Evolutionary conservation across 2,329 filamentous ascomycete genomes (phyloP), one percentile per base, ranked within the genome.

Genomic region (Claviceps cyperi): DNA sequence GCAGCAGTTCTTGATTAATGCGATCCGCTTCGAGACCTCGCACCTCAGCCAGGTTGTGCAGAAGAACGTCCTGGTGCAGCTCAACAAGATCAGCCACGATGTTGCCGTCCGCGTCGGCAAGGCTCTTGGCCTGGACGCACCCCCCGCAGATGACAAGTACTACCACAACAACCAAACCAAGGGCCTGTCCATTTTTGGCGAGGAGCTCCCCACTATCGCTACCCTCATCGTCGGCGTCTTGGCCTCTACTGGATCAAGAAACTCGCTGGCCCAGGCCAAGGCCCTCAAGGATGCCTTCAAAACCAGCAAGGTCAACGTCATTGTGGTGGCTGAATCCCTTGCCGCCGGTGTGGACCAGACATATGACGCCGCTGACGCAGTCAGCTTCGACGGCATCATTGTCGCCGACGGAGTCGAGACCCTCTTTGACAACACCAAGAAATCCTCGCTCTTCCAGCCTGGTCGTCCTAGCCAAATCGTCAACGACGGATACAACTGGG

Each of bases 1-100:
- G 65, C 77, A 85, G 62, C 83, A 87, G 59, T 81, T 85, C 59
- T 64, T 87, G 39, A 73, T 87, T 66, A 83, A 87, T 61, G 83
- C 81, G 0, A 78, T 87, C 50, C 80, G 83, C 28, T 86, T 87
- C 62, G 84, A 88, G 66, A 75, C 73, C 0, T 73, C 78, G 21
- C 74, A 83, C 14, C 57, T 87, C 36, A 67, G 71, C 56, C 80
- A 77, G 0, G 59, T 71, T 1, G 77, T 87, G 15, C 80, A 80
- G 64, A 64, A 75, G 55, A 86, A 85, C 55, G 78, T 84, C 1
- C 70, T 88, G 41, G 67, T 68, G 15, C 83, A 87, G 60, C 73
- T 88, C 11, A 88, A 87, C 69, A 74, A 72, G 43, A 69, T 87
- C 57, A 77, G 73, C 62, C 75, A 87, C 60, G 79, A 85, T 56